Evolutionary conservation across 768 basidiomycete species (phyloP).

Genomic region (Lenzites betulinus): DNA sequence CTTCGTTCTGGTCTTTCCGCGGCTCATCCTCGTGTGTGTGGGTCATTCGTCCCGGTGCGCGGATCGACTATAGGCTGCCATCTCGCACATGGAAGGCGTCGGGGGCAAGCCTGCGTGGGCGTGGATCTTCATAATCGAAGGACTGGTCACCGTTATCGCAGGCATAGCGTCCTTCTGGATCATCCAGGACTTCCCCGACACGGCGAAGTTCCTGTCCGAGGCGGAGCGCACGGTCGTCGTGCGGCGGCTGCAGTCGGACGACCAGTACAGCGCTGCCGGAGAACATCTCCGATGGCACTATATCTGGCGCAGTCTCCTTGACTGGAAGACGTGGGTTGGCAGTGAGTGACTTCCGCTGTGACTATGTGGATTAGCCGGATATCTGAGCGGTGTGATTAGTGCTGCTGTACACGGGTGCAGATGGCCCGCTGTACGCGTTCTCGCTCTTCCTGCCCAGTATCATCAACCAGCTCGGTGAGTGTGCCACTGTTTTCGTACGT

Average conservation of each 20-base stretch:
- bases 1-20: not conserved
- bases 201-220: slow-evolving; percentile 75
- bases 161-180: slow-evolving; percentile 71
- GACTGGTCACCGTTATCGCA: slow-evolving; percentile 66
- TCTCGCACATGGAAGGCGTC: slow-evolving; percentile 70
- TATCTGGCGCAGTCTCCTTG: slow-evolving; percentile 57
- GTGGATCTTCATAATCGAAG: slow-evolving; percentile 81
- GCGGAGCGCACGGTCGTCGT: slow-evolving; percentile 68
- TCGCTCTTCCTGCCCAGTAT: slow-evolving; percentile 79
- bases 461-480: slow-evolving; percentile 59
- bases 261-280: slow-evolving; percentile 74
- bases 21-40: too few relatives aligned
- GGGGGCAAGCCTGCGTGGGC: slow-evolving; percentile 67
- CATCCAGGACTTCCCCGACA: slow-evolving; percentile 83
- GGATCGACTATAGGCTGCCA: slow-evolving; percentile 46
- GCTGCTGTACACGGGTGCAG: slow-evolving; percentile 54
- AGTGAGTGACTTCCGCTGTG: slow-evolving; percentile 29
- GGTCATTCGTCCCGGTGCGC: not conserved
- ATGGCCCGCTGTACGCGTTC: slow-evolving; percentile 76
- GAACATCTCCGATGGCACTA: slow-evolving; percentile 60
- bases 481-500: slow-evolving; percentile 33
- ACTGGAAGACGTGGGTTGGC: slow-evolving; percentile 73
- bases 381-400: slow-evolving; percentile 38
- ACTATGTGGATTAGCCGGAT: not conserved
- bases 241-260: slow-evolving; percentile 63